Conservation (phyloP, 169 alveolate genomes). For the Eimeria maxima region DNA sequence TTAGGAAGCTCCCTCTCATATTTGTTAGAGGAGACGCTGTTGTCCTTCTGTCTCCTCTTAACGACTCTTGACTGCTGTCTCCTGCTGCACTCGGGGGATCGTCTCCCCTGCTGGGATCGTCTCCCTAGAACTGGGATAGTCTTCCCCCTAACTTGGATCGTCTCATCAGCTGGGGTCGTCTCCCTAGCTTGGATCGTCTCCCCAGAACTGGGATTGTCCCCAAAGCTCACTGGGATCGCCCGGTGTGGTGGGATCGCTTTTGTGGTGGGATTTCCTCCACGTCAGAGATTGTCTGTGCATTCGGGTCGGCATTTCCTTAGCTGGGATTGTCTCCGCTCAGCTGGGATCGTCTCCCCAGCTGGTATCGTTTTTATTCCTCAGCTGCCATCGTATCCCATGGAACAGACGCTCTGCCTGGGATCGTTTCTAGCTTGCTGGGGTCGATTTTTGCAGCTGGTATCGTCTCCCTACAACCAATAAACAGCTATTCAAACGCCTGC, state of each 20-base stretch:
- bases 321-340: no score
- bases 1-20: conserved; percentile 90
- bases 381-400: no score
- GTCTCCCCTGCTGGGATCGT: conserved; percentile 7
- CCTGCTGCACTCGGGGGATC: background rate
- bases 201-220: background rate
- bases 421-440: no score
- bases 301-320: no score
- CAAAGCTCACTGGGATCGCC: background rate
- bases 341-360: no score
- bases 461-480: background rate
- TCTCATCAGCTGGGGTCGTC: background rate
- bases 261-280: background rate
- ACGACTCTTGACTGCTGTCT: background rate
- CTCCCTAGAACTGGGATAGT: background rate
- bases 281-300: no score
- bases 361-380: no score
- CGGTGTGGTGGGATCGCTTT: background rate
- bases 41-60: conserved; percentile 91
- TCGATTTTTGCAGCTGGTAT: background rate
- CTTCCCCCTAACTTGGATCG: background rate
- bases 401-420: no score
- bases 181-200: background rate
- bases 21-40: conserved; percentile 95
- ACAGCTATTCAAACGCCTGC: background rate